Evolutionary conservation across 495 filamentous ascomycete genomes (phyloP).

Genomic region (Chaetomium fimeti): DNA sequence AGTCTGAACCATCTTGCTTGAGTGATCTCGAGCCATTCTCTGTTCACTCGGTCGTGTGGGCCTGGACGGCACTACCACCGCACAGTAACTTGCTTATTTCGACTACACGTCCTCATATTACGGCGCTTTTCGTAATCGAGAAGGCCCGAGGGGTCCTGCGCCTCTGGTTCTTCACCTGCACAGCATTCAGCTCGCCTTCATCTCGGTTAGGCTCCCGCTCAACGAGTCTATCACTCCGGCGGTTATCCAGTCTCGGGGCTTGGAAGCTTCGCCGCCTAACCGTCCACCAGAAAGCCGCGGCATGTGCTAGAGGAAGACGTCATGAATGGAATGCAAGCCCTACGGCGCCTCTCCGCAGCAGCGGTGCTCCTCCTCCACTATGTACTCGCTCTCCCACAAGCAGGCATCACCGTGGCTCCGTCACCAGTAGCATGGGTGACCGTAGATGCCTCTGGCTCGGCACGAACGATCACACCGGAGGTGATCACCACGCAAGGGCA

Average conservation of each 20-base stretch:
- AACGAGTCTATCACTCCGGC: too few relatives aligned
- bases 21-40: too few relatives aligned
- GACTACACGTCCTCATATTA: neutral
- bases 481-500: conserved; percentile 30
- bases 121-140: neutral
- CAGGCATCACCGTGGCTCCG: conserved; percentile 9
- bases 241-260: too few relatives aligned
- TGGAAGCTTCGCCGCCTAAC: too few relatives aligned
- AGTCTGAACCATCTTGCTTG: too few relatives aligned
- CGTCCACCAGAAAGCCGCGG: too few relatives aligned
- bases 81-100: neutral
- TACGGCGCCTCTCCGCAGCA: conserved; percentile 17
- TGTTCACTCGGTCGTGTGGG: neutral
- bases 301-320: neutral
- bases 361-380: conserved; percentile 12
- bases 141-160: neutral
- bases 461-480: conserved; percentile 30
- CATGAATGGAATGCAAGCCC: neutral
- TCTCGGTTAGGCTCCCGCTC: too few relatives aligned
- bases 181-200: neutral
- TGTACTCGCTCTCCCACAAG: conserved; percentile 24
- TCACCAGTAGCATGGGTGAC: conserved; percentile 32
- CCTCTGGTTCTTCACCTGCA: conserved; percentile 5
- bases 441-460: conserved; percentile 27
- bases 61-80: neutral